Evolutionary conservation across 768 basidiomycete genomes (phyloP).

Genomic region (Paxillus rubicundulus): DNA sequence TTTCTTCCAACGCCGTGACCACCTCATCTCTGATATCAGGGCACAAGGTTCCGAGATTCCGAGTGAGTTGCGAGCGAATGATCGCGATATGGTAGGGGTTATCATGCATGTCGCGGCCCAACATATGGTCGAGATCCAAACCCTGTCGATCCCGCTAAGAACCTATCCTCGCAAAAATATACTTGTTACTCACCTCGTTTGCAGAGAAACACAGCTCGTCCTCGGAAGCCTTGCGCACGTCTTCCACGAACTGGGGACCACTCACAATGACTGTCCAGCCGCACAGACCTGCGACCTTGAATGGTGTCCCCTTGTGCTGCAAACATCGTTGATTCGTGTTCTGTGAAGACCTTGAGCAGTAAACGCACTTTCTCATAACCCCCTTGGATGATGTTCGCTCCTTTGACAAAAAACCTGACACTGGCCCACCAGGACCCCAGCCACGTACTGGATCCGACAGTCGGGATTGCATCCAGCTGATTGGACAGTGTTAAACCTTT

Average conservation of each 20-base stretch:
- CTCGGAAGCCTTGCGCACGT: slow-evolving; percentile 20
- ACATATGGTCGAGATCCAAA: no score
- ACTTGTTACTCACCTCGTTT: no score
- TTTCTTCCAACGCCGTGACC: no score
- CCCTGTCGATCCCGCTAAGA: no score
- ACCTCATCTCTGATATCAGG: no score
- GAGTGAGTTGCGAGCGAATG: no score
- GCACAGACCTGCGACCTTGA: slow-evolving; percentile 27
- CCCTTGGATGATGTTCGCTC: slow-evolving; percentile 24
- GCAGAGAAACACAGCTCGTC: no score
- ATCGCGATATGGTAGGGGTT: no score
- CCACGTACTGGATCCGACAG: slow-evolving; percentile 23
- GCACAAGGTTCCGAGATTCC: no score
- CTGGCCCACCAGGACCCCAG: slow-evolving; percentile 28
- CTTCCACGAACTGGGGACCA: slow-evolving; percentile 33
- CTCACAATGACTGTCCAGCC: slow-evolving; percentile 41
- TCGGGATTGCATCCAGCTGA: slow-evolving; percentile 30
- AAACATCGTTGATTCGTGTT: neutral
- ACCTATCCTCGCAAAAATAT: no score
- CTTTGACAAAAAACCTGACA: slow-evolving; percentile 14
- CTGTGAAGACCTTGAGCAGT: neutral
- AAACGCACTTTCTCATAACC: slow-evolving; percentile 31
- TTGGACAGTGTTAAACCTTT: neutral
- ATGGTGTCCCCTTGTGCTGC: slow-evolving; percentile 28
- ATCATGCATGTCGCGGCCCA: neutral